These are phyloP conservation scores for Alternaria novae-zelandiae DNA, from an alignment of 2,329 filamentous ascomycete genomes.

Conservation along the genomic window DNA sequence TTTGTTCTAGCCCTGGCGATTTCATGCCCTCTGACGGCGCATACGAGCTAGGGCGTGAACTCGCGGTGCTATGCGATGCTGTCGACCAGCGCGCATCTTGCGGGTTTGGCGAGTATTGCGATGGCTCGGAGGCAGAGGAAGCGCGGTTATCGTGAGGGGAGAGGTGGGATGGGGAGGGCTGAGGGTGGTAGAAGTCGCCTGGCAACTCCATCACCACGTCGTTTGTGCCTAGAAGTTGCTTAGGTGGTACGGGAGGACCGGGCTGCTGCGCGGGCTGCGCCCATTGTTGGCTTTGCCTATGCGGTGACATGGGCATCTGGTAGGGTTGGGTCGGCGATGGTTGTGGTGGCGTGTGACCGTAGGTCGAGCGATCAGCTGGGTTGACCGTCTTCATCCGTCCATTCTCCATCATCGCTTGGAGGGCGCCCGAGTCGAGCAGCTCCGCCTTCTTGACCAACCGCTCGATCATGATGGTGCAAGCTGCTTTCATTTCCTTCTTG, in stretches of 20 bases:
- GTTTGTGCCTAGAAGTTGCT: conserved; percentile 34
- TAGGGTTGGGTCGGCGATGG: conserved; percentile 34
- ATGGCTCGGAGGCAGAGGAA: conserved; percentile 29
- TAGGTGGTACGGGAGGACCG: conserved; percentile 19
- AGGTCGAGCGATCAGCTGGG: conserved; percentile 47
- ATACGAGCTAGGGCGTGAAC: conserved; percentile 46
- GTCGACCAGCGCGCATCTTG: conserved; percentile 44
- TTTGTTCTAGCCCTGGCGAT: conserved; percentile 43
- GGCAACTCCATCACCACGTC: conserved; percentile 51
- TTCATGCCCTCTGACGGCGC: conserved; percentile 43
- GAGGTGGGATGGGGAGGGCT: conserved; percentile 34
- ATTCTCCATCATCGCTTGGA: conserved; percentile 72
- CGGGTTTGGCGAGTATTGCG: conserved; percentile 32
- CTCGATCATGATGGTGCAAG: conserved; percentile 71
- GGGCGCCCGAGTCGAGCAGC: conserved; percentile 68
- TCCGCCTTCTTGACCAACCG: conserved; percentile 75
- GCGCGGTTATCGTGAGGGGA: conserved; percentile 32
- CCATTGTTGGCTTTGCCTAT: conserved; percentile 7
- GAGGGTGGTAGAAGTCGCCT: conserved; percentile 50
- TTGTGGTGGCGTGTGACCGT: conserved; percentile 22
- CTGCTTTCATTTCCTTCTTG: conserved; percentile 69
- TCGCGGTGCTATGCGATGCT: conserved; percentile 31
- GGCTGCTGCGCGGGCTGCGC: conserved; percentile 15
- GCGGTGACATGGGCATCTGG: conserved; percentile 36
- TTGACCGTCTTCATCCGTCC: conserved; percentile 67